A percentile compares a stretch with the other conserved stretches of the same genome.
These are phyloP conservation scores for Spergularia bocconei DNA, from an alignment of 148 eudicot genomes.

Conservation along the genomic window DNA sequence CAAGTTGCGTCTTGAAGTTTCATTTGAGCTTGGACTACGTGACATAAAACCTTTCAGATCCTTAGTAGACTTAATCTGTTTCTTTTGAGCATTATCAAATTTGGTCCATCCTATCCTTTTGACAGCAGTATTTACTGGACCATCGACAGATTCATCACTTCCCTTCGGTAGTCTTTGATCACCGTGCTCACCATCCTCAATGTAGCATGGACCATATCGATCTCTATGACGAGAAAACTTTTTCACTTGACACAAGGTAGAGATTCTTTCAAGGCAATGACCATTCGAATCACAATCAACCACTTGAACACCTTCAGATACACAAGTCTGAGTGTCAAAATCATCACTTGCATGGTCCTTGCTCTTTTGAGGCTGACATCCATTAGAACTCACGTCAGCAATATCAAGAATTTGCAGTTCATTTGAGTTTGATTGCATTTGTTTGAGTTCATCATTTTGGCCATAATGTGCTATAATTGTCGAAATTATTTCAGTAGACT, in stretches of 20 bases:
- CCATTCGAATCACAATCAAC: constrained; percentile 25
- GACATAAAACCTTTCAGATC: constrained; percentile 11
- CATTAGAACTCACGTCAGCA: constrained; percentile 22
- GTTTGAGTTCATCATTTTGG: constrained; percentile 35
- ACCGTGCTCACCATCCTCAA: constrained; percentile 20
- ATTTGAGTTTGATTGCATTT: constrained; percentile 27
- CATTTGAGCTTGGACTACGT: constrained; percentile 15
- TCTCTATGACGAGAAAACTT: constrained; percentile 34
- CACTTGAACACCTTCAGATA: constrained; percentile 26
- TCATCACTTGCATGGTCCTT: constrained; percentile 28
- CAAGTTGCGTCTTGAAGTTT: constrained; percentile 20
- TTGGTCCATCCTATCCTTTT: constrained; percentile 36
- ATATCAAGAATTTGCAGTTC: constrained; percentile 23
- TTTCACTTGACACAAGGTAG: constrained; percentile 35
- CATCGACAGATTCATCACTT: constrained; percentile 27
- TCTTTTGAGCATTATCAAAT: constrained; percentile 20
- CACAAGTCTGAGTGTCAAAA: constrained; percentile 21
- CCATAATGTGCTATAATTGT: constrained; percentile 27
- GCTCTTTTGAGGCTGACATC: constrained; percentile 30
- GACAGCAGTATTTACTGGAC: constrained; percentile 29
- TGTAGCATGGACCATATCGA: constrained; percentile 19
- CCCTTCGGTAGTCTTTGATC: constrained; percentile 19
- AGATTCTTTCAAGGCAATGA: constrained; percentile 26
- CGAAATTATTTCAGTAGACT: constrained; percentile 26
- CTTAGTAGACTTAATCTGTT: constrained; percentile 16